These are phyloP conservation scores for Tylopilus felleus DNA, from an alignment of 768 basidiomycete species.

Conservation along the genomic window DNA sequence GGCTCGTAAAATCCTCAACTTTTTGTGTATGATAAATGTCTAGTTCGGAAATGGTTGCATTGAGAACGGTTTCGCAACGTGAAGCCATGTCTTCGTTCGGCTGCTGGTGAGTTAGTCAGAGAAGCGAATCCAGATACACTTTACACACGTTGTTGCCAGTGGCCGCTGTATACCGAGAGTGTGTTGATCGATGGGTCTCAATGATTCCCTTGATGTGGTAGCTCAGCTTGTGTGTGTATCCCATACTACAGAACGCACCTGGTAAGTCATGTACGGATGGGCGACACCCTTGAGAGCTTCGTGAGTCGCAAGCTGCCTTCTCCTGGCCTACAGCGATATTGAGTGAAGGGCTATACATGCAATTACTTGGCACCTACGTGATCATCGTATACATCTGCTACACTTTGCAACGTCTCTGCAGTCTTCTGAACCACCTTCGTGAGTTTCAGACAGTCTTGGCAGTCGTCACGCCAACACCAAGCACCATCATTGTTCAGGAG, in stretches of 20 bases:
- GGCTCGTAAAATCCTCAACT: constrained; percentile 57
- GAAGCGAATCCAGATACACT: not conserved
- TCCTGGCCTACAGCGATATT: constrained; percentile 51
- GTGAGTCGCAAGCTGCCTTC: constrained; percentile 69
- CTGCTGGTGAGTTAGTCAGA: constrained; percentile 31
- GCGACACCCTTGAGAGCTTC: constrained; percentile 73
- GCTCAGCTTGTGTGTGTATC: not conserved
- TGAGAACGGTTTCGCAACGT: constrained; percentile 84
- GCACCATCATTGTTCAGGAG: constrained; percentile 69
- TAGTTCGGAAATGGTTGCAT: constrained; percentile 87
- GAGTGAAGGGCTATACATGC: constrained; percentile 1
- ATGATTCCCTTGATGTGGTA: constrained; percentile 50
- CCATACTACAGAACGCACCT: constrained; percentile 37
- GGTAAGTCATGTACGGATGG: constrained; percentile 70
- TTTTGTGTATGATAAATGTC: constrained; percentile 76
- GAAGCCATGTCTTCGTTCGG: constrained; percentile 61
- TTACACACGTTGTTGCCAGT: constrained; percentile 28
- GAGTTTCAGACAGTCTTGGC: constrained; percentile 71
- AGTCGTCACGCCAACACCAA: constrained; percentile 85
- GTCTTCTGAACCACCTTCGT: constrained; percentile 78
- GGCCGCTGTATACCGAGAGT: constrained; percentile 62
- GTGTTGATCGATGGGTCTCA: constrained; percentile 71
- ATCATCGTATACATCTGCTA: constrained; percentile 77
- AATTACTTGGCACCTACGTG: constrained; percentile 50
- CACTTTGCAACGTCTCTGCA: constrained; percentile 65